phyloP scores from a whole-genome alignment of 2,329 filamentous ascomycete species.

The Meredithiella fracta region DNA sequence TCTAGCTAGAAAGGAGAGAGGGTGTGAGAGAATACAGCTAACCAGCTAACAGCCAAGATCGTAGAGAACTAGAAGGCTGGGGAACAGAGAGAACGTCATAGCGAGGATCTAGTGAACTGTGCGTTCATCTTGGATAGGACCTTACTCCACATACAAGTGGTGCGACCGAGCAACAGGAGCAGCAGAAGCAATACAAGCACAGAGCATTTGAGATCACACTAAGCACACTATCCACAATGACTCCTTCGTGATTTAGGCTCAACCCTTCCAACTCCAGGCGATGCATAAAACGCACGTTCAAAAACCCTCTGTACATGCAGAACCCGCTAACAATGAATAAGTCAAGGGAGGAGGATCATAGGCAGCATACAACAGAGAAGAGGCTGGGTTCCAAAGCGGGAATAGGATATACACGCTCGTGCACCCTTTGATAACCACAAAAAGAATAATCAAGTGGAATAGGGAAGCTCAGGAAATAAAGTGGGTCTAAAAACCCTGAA shows the following conservation, averaged over 20 bases:
- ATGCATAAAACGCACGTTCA: background rate
- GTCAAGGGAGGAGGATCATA: background rate
- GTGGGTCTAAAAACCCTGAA: background rate
- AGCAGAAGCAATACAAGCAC: no score
- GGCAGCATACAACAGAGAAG: background rate
- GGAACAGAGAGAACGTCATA: background rate
- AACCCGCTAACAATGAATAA: background rate
- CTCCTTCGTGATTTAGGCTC: background rate
- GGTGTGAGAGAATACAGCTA: background rate
- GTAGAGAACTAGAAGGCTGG: background rate
- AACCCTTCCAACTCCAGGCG: background rate
- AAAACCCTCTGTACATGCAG: background rate
- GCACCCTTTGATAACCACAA: background rate
- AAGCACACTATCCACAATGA: background rate
- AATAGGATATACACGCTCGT: background rate
- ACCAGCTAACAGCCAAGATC: no score
- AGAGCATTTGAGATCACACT: background rate
- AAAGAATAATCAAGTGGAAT: background rate
- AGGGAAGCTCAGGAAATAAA: background rate
- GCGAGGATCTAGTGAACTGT: background rate
- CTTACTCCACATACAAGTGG: background rate
- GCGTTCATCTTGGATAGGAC: background rate
- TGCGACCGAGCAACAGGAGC: background rate
- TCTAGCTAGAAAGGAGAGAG: no score
- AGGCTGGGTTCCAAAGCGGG: background rate